Percentiles rank a stretch among this genome's conserved stretches.
Evolutionary conservation across 257 asterid species (phyloP).

Genomic region (Ilex aquifolium): DNA sequence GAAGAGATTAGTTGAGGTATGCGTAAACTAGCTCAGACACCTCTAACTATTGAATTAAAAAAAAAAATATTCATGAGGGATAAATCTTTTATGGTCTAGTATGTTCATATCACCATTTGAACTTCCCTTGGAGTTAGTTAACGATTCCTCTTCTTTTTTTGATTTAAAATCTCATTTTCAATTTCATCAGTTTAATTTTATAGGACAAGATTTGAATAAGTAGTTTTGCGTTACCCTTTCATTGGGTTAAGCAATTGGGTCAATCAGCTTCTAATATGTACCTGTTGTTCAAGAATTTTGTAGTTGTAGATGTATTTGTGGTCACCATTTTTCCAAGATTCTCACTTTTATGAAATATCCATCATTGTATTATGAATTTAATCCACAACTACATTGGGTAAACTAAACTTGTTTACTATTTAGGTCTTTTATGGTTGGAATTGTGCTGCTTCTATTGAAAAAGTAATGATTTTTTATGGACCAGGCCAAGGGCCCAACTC

Average conservation of each 20-base stretch:
- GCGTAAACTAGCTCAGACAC: no score
- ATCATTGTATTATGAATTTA: no score
- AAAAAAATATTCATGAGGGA: no score
- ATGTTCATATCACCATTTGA: no score
- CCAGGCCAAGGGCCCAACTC: no score
- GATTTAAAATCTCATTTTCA: background rate
- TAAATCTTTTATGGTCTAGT: no score
- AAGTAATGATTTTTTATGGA: no score
- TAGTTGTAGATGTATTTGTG: background rate
- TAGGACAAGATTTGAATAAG: no score
- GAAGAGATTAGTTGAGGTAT: no score
- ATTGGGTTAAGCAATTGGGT: background rate
- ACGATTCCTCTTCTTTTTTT: slow-evolving; percentile 4
- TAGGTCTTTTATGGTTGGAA: background rate
- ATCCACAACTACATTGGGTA: no score
- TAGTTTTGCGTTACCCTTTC: background rate
- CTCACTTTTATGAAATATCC: background rate
- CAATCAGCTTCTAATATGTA: background rate
- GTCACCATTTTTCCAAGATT: background rate
- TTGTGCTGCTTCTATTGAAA: background rate
- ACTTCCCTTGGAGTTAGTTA: background rate
- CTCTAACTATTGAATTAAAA: no score
- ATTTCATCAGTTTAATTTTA: background rate
- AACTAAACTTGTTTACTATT: background rate
- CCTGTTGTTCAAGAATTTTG: background rate